These are phyloP conservation scores for Cenococcum geophilum DNA, from an alignment of 495 filamentous ascomycete species.

Conservation along the genomic window DNA sequence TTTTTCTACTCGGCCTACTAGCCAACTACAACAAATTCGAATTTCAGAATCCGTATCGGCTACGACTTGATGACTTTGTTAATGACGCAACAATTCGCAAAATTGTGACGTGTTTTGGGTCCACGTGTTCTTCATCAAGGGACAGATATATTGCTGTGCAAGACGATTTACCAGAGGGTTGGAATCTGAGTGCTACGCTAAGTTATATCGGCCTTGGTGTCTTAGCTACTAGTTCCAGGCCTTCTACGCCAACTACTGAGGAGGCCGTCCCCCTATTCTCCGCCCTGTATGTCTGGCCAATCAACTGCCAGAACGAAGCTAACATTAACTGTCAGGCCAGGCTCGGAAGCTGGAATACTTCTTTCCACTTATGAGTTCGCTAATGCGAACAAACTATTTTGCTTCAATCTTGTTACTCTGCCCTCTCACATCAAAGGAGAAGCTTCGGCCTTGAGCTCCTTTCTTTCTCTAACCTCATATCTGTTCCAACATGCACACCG, in stretches of 20 bases:
- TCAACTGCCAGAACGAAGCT: neutral
- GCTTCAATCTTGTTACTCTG: constrained; percentile 68
- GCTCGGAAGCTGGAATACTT: constrained; percentile 67
- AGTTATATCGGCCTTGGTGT: constrained; percentile 77
- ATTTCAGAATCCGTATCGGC: constrained; percentile 92
- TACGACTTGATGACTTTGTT: constrained; percentile 95
- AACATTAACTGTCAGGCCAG: constrained; percentile 52
- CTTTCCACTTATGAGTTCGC: constrained; percentile 89
- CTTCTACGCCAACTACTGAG: constrained; percentile 58
- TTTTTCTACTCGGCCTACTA: constrained; percentile 78
- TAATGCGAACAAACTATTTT: constrained; percentile 92
- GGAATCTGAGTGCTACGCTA: constrained; percentile 74
- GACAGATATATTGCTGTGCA: constrained; percentile 81
- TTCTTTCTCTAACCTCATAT: constrained; percentile 87
- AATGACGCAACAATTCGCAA: constrained; percentile 82
- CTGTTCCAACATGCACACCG: constrained; percentile 89
- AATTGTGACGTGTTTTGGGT: constrained; percentile 67
- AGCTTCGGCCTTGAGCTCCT: constrained; percentile 71
- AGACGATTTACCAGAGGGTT: constrained; percentile 87
- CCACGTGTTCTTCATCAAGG: constrained; percentile 58
- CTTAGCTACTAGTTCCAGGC: constrained; percentile 60
- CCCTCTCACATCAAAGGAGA: constrained; percentile 55
- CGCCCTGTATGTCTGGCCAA: constrained; percentile 47
- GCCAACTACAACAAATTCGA: constrained; percentile 99
- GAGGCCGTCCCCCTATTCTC: constrained; percentile 74